Conservation (phyloP, 2,329 filamentous ascomycete genomes). For the Mariannaea sp. region DNA sequence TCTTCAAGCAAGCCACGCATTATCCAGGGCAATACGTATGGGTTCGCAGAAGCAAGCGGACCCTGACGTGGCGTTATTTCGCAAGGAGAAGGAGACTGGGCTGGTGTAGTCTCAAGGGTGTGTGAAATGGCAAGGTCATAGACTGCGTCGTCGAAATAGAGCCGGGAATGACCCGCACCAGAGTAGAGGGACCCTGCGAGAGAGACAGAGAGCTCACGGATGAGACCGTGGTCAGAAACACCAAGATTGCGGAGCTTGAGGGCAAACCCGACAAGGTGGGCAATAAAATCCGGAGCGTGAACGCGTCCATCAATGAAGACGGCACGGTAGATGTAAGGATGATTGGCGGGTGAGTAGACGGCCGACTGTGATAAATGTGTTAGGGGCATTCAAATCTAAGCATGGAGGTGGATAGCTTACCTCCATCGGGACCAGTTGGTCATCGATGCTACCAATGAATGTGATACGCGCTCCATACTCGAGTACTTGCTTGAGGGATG, state of each 20-base stretch:
- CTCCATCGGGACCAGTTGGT: slow-evolving; percentile 93
- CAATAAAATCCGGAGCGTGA: slow-evolving; percentile 91
- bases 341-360: slow-evolving; percentile 80
- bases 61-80: slow-evolving; percentile 34
- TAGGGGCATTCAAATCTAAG: slow-evolving; percentile 20
- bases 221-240: slow-evolving; percentile 88
- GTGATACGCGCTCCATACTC: slow-evolving; percentile 81
- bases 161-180: slow-evolving; percentile 89
- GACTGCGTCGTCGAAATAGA: slow-evolving; percentile 87
- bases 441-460: slow-evolving; percentile 93
- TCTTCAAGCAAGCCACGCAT: slow-evolving; percentile 94
- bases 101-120: slow-evolving; percentile 70
- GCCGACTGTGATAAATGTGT: slow-evolving; percentile 65
- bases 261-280: slow-evolving; percentile 88
- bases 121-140: slow-evolving; percentile 80
- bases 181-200: slow-evolving; percentile 89
- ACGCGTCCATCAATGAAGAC: slow-evolving; percentile 93
- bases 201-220: slow-evolving; percentile 85
- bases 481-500: slow-evolving; percentile 74
- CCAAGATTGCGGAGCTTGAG: slow-evolving; percentile 94
- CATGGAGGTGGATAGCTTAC: slow-evolving; percentile 50
- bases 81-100: slow-evolving; percentile 45
- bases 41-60: slow-evolving; percentile 66
- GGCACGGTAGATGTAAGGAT: slow-evolving; percentile 94
- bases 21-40: slow-evolving; percentile 92